phyloP scores from a whole-genome alignment of 73 alveolate species.

The Tetrahymena borealis region DNA sequence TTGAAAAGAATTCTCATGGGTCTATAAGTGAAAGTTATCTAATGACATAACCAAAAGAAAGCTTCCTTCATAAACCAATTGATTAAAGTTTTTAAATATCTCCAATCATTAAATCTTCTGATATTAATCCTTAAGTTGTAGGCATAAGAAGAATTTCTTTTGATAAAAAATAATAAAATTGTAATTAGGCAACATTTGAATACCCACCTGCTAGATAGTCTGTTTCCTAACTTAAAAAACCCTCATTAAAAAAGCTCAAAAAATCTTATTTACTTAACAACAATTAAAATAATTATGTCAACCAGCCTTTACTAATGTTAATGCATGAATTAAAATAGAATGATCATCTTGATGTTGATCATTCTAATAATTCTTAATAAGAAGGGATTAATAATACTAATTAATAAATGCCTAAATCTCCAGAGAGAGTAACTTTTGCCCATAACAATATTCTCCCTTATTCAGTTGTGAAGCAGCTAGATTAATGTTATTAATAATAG shows the following conservation, averaged over 20 bases:
- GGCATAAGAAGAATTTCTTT: background rate
- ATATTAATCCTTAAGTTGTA: background rate
- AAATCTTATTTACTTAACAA: too few relatives aligned
- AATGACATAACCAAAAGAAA: background rate
- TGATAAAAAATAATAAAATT: background rate
- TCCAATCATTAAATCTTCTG: background rate
- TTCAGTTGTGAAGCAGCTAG: background rate
- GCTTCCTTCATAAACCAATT: background rate
- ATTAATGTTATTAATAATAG: background rate
- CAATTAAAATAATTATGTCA: background rate
- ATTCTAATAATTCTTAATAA: background rate
- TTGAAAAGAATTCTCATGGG: background rate
- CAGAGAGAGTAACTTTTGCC: background rate
- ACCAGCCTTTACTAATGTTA: background rate
- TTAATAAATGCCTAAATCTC: background rate
- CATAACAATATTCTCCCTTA: background rate
- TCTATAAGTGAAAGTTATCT: background rate
- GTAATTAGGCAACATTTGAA: background rate
- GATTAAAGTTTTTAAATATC: background rate
- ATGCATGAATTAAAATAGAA: background rate
- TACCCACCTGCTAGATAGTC: background rate
- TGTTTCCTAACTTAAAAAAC: background rate
- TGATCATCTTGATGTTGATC: background rate
- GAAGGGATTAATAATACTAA: background rate
- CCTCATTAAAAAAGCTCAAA: background rate